A percentile compares a stretch with the other conserved stretches of the same genome.
These are phyloP conservation scores for Calonectria pseudoturangicola DNA, from an alignment of 2,329 filamentous ascomycete genomes.

Conservation along the genomic window DNA sequence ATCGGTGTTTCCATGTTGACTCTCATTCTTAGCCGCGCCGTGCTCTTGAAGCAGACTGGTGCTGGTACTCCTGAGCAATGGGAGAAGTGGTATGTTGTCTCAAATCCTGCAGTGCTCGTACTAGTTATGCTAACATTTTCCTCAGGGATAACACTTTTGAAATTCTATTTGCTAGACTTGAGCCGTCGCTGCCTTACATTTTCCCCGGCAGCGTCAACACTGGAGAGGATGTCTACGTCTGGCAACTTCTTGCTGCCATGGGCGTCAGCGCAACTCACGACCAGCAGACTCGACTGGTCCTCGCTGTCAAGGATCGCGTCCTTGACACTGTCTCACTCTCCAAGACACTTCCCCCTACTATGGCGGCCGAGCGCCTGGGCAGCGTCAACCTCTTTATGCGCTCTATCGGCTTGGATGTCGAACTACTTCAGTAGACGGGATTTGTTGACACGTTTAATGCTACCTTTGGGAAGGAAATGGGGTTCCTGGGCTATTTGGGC, in stretches of 20 bases:
- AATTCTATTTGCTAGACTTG: constrained; percentile 88
- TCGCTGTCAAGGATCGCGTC: constrained; percentile 97
- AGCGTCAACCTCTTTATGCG: constrained; percentile 99
- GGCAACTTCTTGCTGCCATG: constrained; percentile 97
- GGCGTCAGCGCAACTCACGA: constrained; percentile 95
- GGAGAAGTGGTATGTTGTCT: constrained; percentile 81
- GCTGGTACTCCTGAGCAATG: constrained; percentile 82
- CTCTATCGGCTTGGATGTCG: constrained; percentile 98
- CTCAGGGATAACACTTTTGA: constrained; percentile 85
- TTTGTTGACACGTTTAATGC: constrained; percentile 44
- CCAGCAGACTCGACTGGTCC: constrained; percentile 94
- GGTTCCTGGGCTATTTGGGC: constrained; percentile 55
- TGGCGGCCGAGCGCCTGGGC: constrained; percentile 87
- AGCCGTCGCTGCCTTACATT: constrained; percentile 87
- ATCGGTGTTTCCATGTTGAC: constrained; percentile 93
- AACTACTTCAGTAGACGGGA: constrained; percentile 71
- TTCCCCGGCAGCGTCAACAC: constrained; percentile 95
- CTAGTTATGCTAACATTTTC: constrained; percentile 57
- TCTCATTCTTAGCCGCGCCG: constrained; percentile 94
- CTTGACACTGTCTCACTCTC: constrained; percentile 94
- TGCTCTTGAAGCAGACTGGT: constrained; percentile 90
- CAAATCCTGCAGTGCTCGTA: neutral
- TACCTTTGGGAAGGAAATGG: constrained; percentile 43
- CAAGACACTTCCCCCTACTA: constrained; percentile 91
- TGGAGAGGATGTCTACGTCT: constrained; percentile 95